Percentiles rank a stretch among this genome's conserved stretches.
Evolutionary conservation across 1,139 yeast species (phyloP).

Genomic region (Lodderomyces margitis): DNA sequence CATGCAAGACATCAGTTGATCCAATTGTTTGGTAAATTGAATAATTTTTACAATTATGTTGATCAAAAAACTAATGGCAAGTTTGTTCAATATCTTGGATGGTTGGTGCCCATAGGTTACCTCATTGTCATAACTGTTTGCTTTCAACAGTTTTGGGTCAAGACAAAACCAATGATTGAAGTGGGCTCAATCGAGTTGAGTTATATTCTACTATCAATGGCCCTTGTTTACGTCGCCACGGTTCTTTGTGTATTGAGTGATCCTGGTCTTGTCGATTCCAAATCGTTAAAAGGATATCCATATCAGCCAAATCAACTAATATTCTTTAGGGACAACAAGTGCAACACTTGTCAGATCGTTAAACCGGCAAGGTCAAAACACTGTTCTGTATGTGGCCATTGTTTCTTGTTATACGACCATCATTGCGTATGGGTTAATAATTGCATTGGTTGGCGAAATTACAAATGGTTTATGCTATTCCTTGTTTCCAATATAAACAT

Average conservation of each 20-base stretch:
- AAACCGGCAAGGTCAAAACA: slow-evolving; percentile 92
- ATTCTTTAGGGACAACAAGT: slow-evolving; percentile 44
- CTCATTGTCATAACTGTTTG: slow-evolving; percentile 43
- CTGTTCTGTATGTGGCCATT: slow-evolving; percentile 69
- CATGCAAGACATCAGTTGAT: slow-evolving; percentile 17
- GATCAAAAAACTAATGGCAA: slow-evolving; percentile 16
- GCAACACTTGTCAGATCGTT: slow-evolving; percentile 59
- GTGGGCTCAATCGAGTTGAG: slow-evolving; percentile 12
- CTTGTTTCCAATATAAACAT: slow-evolving; percentile 55
- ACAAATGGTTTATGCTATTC: slow-evolving; percentile 65
- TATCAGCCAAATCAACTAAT: slow-evolving; percentile 49
- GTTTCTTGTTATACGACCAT: slow-evolving; percentile 76
- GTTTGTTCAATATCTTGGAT: slow-evolving; percentile 23
- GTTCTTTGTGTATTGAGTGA: slow-evolving; percentile 46
- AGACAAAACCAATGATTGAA: slow-evolving; percentile 33
- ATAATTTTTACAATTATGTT: slow-evolving; percentile 10
- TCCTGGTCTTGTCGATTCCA: slow-evolving; percentile 47
- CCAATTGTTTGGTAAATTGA: slow-evolving; percentile 2
- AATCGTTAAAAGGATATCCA: slow-evolving; percentile 17
- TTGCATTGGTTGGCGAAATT: slow-evolving; percentile 80
- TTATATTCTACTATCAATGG: slow-evolving; percentile 20
- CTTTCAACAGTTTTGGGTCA: slow-evolving; percentile 42
- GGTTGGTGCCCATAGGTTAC: slow-evolving; percentile 54
- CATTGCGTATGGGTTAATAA: slow-evolving; percentile 96
- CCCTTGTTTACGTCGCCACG: slow-evolving; percentile 31